Evolutionary conservation across 2,329 filamentous ascomycete species (phyloP).

Genomic region (Curvularia verruculosa): DNA sequence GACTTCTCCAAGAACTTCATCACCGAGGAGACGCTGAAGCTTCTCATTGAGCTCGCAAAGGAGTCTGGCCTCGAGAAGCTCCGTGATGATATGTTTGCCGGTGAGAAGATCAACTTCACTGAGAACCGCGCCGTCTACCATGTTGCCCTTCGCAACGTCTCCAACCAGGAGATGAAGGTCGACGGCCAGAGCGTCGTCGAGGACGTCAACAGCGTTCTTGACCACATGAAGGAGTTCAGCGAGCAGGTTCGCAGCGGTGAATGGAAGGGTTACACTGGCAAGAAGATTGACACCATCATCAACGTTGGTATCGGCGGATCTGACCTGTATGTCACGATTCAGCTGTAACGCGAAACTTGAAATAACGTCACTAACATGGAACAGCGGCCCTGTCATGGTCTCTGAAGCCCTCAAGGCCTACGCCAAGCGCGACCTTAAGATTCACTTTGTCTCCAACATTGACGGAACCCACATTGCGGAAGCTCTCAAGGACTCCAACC

Average conservation of each 20-base stretch:
- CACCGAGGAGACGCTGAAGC: slow-evolving; percentile 85
- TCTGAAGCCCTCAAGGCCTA: slow-evolving; percentile 97
- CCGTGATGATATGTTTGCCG: slow-evolving; percentile 95
- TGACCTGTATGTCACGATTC: slow-evolving; percentile 78
- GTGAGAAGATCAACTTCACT: slow-evolving; percentile 99
- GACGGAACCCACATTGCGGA: slow-evolving; percentile 98
- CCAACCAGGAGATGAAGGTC: slow-evolving; percentile 80
- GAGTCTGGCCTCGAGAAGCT: slow-evolving; percentile 91
- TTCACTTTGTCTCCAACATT: slow-evolving; percentile 99
- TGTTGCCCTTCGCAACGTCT: slow-evolving; percentile 87
- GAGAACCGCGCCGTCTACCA: slow-evolving; percentile 97
- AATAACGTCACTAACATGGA: slow-evolving; percentile 29
- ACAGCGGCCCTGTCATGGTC: slow-evolving; percentile 95
- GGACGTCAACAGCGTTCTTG: slow-evolving; percentile 86
- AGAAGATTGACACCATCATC: slow-evolving; percentile 95
- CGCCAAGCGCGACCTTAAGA: slow-evolving; percentile 79
- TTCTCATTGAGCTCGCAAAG: slow-evolving; percentile 87
- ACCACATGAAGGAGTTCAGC: slow-evolving; percentile 98
- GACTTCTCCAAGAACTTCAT: slow-evolving; percentile 99
- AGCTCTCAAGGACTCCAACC: slow-evolving; percentile 84
- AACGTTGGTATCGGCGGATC: slow-evolving; percentile 98
- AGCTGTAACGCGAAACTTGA: background rate
- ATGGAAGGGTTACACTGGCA: slow-evolving; percentile 97
- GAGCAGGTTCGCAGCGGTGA: slow-evolving; percentile 91
- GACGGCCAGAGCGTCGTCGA: slow-evolving; percentile 93